These are phyloP conservation scores for Globisporangium spiculum DNA, from an alignment of 352 stramenopile species.

Conservation along the genomic window DNA sequence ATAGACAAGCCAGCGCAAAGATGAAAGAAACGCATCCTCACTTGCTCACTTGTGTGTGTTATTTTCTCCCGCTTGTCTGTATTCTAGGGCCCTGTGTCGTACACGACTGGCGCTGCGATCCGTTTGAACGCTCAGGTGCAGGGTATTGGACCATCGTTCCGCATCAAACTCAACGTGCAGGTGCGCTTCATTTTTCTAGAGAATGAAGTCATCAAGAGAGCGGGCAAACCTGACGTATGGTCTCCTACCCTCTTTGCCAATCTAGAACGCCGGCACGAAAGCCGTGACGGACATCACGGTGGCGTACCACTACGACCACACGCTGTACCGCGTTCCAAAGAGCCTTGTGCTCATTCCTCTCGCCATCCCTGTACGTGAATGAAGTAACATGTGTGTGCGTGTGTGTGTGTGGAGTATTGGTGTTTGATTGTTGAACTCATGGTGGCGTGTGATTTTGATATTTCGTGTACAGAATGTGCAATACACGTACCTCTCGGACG, in stretches of 20 bases:
- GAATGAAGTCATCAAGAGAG: background rate
- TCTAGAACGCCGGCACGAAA: conserved; percentile 62
- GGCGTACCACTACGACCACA: conserved; percentile 78
- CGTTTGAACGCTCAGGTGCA: conserved; percentile 82
- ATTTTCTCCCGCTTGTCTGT: background rate
- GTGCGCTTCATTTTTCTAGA: conserved; percentile 21
- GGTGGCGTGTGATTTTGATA: background rate
- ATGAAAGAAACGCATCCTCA: background rate
- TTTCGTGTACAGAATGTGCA: conserved; percentile 49
- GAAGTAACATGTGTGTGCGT: background rate
- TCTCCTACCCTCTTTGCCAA: background rate
- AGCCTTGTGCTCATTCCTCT: conserved; percentile 67
- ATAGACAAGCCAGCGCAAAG: background rate
- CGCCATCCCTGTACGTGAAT: conserved; percentile 54
- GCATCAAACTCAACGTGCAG: conserved; percentile 81
- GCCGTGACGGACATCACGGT: conserved; percentile 64
- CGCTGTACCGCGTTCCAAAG: conserved; percentile 62
- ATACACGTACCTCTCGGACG: conserved; percentile 66
- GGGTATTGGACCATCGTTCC: conserved; percentile 75
- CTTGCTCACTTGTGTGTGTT: background rate
- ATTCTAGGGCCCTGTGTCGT: conserved; percentile 58
- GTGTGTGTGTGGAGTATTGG: background rate
- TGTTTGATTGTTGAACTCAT: conserved; percentile 4
- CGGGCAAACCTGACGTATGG: background rate
- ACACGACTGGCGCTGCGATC: conserved; percentile 67